A percentile compares a stretch with the other conserved stretches of the same genome.
Evolutionary conservation across 225 moss, liverwort and hornwort species (phyloP).

Genomic region (Physcomitrellopsis africana): DNA sequence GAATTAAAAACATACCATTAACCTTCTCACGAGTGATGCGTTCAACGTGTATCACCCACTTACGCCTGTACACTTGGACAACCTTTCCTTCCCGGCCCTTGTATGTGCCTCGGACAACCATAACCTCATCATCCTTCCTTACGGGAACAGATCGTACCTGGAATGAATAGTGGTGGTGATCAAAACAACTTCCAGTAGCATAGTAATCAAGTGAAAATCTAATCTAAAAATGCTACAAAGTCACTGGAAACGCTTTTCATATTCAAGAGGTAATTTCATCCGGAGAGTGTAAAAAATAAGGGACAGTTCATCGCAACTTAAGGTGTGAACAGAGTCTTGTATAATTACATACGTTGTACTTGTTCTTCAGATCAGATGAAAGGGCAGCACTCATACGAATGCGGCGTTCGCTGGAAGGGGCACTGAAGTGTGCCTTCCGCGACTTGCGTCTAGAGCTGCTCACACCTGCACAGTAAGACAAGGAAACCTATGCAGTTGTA

Average conservation of each 20-base stretch:
- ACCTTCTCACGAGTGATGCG: conserved; percentile 74
- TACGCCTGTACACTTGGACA: conserved; percentile 63
- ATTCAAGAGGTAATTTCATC: not conserved
- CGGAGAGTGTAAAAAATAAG: not conserved
- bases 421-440: conserved; percentile 55
- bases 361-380: conserved; percentile 69
- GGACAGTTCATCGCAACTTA: not conserved
- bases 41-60: conserved; percentile 73
- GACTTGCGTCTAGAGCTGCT: conserved; percentile 65
- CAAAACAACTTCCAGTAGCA: not conserved
- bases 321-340: not conserved
- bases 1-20: conserved; percentile 45
- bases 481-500: not conserved
- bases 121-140: conserved; percentile 83
- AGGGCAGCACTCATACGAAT: conserved; percentile 61
- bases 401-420: conserved; percentile 49
- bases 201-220: not conserved
- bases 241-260: not conserved
- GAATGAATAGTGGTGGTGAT: not conserved
- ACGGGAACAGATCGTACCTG: conserved; percentile 75
- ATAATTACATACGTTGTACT: conserved; percentile 50
- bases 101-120: conserved; percentile 76
- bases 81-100: conserved; percentile 86
- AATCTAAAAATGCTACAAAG: not conserved
- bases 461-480: conserved; percentile 38